Base-by-base conservation (phyloP, 257 asterid species). In the Thymus mandschuricus region DNA sequence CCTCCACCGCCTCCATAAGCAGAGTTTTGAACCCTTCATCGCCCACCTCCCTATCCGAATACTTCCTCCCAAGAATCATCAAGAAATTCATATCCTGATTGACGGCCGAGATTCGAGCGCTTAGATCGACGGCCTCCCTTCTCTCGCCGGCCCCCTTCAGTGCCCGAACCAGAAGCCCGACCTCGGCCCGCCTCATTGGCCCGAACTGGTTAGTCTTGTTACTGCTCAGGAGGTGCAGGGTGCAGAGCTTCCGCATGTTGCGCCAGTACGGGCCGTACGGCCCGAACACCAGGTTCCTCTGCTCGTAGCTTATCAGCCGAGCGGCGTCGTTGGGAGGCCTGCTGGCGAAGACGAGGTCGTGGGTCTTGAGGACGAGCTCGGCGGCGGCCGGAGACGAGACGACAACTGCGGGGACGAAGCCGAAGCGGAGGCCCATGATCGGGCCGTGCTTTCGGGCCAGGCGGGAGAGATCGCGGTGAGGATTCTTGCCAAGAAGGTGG, bases 181-280 rank as follows among this genome's bases (percentile, higher is more conserved):
- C 5, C 76, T 84, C 84, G 0, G 46, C 45, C 11, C 46, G 43
- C 33, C 88, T 76, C 82, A 74, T 70, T 49, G 79, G 5, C 75
- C 40, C 68, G 13, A 76, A 81, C 15, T 75, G 78, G 43, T 34
- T 70, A 11, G 74, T 70, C 71, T 58, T 81, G 35, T 0, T 46
- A 41, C 2, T 70, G 35, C 79, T 84, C 41, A 84, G 79, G 8
- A 81, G 77, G 74, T 84, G 68, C 67, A 71, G 6, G 1, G 84
- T 81, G 75, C 78, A 70, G 7, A 78, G 79, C 13, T 81, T 84
- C 0, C 82, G 80, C 75, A 81, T 81, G 60, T 83, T 55, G 6
- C 80, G 78, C 88, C 88, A 83, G 30, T 78, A 78, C 15, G 81
- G 74, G 48, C 83, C 79, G 63, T 80, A 83, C 3, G 62, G 70